phyloP scores from a whole-genome alignment of 768 basidiomycete species.

The Hericium erinaceus region DNA sequence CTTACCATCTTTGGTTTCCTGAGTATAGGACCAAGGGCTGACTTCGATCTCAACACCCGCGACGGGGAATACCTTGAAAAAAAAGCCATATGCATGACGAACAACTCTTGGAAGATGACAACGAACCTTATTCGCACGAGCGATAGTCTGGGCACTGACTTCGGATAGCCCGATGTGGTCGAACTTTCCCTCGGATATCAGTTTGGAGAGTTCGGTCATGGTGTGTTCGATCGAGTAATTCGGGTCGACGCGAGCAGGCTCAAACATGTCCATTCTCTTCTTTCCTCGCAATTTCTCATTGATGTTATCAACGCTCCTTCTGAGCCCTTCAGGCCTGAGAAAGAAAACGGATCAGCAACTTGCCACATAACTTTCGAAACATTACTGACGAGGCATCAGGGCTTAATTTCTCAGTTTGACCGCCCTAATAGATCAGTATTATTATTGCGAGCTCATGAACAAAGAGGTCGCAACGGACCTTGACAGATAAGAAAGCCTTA shows the following conservation, averaged over 20 bases:
- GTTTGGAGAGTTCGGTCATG: constrained; percentile 29
- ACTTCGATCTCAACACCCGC: constrained; percentile 60
- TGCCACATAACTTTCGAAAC: neutral
- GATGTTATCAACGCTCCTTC: constrained; percentile 37
- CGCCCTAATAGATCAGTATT: neutral
- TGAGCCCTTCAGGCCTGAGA: constrained; percentile 29
- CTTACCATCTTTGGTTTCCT: constrained; percentile 36
- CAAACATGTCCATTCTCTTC: constrained; percentile 52
- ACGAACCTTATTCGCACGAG: constrained; percentile 23
- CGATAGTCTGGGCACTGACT: constrained; percentile 37
- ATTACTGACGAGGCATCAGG: constrained; percentile 2
- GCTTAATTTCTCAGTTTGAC: constrained; percentile 1
- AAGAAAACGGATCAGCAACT: neutral
- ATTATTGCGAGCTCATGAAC: neutral
- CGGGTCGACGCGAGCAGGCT: constrained; percentile 39
- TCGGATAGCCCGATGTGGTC: constrained; percentile 54
- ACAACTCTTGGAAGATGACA: too few species aligned
- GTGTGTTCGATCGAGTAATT: constrained; percentile 37
- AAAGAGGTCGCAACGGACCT: constrained; percentile 21
- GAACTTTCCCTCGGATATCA: constrained; percentile 48
- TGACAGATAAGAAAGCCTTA: constrained; percentile 38
- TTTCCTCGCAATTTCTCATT: constrained; percentile 36
- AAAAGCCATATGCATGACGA: too few species aligned
- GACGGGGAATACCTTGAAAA: constrained; percentile 31
- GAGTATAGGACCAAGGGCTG: constrained; percentile 51